A percentile compares a stretch with the other conserved stretches of the same genome.
These are phyloP conservation scores for Sclerotiophoma versabilis DNA, from an alignment of 2,329 filamentous ascomycete species.

Conservation along the genomic window DNA sequence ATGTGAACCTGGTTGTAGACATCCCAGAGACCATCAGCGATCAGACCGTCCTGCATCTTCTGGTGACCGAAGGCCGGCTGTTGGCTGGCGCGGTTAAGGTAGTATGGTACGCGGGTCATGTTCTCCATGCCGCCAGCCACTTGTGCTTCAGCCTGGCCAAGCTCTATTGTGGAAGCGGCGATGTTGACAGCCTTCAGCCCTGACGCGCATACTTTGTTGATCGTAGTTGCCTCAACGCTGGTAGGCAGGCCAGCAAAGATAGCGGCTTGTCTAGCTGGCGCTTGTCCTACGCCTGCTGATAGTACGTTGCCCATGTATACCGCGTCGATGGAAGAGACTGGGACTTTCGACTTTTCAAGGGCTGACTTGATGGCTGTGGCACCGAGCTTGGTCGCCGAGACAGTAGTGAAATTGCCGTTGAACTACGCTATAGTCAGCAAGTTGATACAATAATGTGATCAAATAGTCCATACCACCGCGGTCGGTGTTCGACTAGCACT, in stretches of 20 bases:
- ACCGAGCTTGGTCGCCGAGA: slow-evolving; percentile 86
- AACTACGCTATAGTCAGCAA: slow-evolving; percentile 66
- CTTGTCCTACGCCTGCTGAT: slow-evolving; percentile 82
- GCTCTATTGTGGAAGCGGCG: slow-evolving; percentile 92
- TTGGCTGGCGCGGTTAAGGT: slow-evolving; percentile 80
- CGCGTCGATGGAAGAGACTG: slow-evolving; percentile 80
- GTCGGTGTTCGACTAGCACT: slow-evolving; percentile 90
- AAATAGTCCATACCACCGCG: slow-evolving; percentile 68
- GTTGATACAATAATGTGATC: neutral
- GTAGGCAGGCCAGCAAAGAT: slow-evolving; percentile 86
- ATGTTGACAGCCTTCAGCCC: slow-evolving; percentile 91
- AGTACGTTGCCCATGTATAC: slow-evolving; percentile 99
- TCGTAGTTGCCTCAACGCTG: slow-evolving; percentile 85
- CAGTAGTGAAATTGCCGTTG: slow-evolving; percentile 86
- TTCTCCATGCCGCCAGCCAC: slow-evolving; percentile 98
- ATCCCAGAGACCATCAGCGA: slow-evolving; percentile 94
- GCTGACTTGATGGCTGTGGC: slow-evolving; percentile 92
- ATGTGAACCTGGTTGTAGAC: slow-evolving; percentile 98
- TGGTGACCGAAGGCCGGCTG: slow-evolving; percentile 87
- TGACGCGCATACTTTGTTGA: slow-evolving; percentile 98
- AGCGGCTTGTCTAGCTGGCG: slow-evolving; percentile 87
- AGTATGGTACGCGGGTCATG: slow-evolving; percentile 94
- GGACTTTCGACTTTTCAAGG: slow-evolving; percentile 83
- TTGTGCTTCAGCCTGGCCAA: slow-evolving; percentile 86
- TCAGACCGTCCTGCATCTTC: slow-evolving; percentile 86